phyloP scores from a whole-genome alignment of 805 yeast species.

The Candida silvatica region DNA sequence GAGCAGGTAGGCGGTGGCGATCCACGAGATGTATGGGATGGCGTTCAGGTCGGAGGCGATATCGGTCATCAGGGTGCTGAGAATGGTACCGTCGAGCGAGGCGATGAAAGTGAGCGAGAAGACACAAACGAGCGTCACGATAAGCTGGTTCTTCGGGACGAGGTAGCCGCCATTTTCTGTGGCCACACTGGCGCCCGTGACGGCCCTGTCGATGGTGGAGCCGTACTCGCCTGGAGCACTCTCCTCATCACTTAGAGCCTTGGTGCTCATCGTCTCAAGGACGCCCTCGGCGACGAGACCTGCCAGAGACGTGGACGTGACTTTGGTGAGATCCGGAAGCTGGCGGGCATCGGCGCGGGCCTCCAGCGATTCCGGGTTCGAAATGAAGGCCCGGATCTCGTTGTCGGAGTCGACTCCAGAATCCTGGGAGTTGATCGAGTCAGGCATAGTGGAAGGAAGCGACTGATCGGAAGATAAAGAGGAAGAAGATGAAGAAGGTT shows the following conservation, averaged over 20 bases:
- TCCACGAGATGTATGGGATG: constrained; percentile 58
- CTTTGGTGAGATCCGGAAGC: constrained; percentile 6
- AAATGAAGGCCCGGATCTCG: background rate
- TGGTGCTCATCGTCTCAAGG: constrained; percentile 10
- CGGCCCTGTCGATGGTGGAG: constrained; percentile 2
- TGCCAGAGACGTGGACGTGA: constrained; percentile 20
- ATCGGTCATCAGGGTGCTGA: constrained; percentile 53
- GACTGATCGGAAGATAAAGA: no score
- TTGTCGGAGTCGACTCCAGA: background rate
- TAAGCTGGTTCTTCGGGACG: constrained; percentile 20
- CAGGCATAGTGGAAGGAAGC: background rate
- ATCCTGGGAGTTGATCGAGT: background rate
- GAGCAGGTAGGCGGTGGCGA: constrained; percentile 61
- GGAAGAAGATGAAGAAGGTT: no score
- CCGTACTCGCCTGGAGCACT: constrained; percentile 4
- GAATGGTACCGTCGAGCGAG: constrained; percentile 60
- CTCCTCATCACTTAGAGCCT: constrained; percentile 4
- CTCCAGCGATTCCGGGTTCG: background rate
- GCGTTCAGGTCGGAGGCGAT: constrained; percentile 66
- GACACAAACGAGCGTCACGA: constrained; percentile 31
- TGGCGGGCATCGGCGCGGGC: background rate
- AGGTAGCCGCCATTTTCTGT: constrained; percentile 12
- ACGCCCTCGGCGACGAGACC: constrained; percentile 22
- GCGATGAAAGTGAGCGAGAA: constrained; percentile 46
- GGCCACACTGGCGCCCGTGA: background rate